phyloP scores from a whole-genome alignment of 1,139 yeast species.

The Candida smagusa region DNA sequence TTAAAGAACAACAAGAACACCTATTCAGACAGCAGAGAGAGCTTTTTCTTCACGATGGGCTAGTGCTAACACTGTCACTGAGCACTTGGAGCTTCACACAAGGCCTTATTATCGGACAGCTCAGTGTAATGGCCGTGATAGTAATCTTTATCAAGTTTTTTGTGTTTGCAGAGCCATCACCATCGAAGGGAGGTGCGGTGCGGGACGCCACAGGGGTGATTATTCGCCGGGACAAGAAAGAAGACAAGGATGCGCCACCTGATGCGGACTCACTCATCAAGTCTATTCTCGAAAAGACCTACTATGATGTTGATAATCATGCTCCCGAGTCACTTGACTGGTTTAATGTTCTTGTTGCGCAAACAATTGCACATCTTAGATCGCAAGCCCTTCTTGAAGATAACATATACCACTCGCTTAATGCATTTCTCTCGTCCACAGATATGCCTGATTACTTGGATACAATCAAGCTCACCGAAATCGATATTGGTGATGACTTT shows the following conservation, averaged over 20 bases:
- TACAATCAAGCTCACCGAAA: slow-evolving; percentile 73
- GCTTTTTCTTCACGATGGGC: slow-evolving; percentile 18
- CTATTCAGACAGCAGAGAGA: slow-evolving; percentile 29
- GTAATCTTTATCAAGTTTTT: slow-evolving; percentile 80
- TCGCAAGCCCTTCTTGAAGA: slow-evolving; percentile 82
- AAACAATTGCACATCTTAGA: slow-evolving; percentile 81
- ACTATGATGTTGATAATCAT: slow-evolving; percentile 86
- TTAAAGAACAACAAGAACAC: slow-evolving; percentile 32
- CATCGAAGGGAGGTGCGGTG: slow-evolving; percentile 23
- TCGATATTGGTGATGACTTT: slow-evolving; percentile 91
- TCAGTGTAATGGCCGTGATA: slow-evolving; percentile 74
- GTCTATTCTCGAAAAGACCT: slow-evolving; percentile 80
- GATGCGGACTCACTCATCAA: slow-evolving; percentile 6
- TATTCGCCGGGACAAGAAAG: slow-evolving; percentile 30
- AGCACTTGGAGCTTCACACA: slow-evolving; percentile 66
- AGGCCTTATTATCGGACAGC: slow-evolving; percentile 78
- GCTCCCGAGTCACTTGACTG: slow-evolving; percentile 90
- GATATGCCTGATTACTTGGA: slow-evolving; percentile 78
- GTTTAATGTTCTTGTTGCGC: slow-evolving; percentile 94
- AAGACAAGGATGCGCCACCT: background rate
- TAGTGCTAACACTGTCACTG: slow-evolving; percentile 5
- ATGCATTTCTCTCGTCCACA: slow-evolving; percentile 49
- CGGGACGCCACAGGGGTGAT: slow-evolving; percentile 34
- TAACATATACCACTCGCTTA: slow-evolving; percentile 76
- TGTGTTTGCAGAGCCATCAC: slow-evolving; percentile 72